phyloP scores from a whole-genome alignment of 2,329 filamentous ascomycete species.

The Pseudomassariella vexata region DNA sequence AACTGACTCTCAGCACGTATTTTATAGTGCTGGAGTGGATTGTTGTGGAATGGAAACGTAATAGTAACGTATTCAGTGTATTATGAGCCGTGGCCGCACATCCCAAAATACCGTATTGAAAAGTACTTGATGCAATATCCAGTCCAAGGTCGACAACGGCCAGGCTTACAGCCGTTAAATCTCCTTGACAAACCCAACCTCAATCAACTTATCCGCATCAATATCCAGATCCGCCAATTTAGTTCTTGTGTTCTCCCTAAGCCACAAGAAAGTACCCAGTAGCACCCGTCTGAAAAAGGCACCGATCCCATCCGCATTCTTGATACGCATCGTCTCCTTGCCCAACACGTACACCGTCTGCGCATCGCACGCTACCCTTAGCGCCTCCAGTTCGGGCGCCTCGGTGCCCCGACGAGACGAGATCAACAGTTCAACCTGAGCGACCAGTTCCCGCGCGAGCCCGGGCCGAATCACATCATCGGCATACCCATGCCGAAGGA shows the following conservation, averaged over 20 bases:
- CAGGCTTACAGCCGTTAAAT: too few species aligned
- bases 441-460: slow-evolving; percentile 46
- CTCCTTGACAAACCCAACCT: slow-evolving; percentile 62
- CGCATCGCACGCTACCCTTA: slow-evolving; percentile 31
- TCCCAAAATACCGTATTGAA: too few species aligned
- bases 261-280: slow-evolving; percentile 51
- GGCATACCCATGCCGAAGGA: slow-evolving; percentile 63
- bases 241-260: slow-evolving; percentile 55
- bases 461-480: slow-evolving; percentile 60
- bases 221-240: slow-evolving; percentile 58
- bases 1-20: too few species aligned
- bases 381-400: slow-evolving; percentile 15
- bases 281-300: slow-evolving; percentile 21
- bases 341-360: slow-evolving; percentile 49
- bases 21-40: too few species aligned
- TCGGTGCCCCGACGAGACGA: slow-evolving; percentile 25
- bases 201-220: slow-evolving; percentile 51
- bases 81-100: too few species aligned
- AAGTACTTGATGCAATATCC: too few species aligned
- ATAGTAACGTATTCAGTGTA: too few species aligned
- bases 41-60: too few species aligned
- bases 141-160: too few species aligned
- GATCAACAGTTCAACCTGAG: slow-evolving; percentile 48
- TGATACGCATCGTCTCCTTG: slow-evolving; percentile 47
- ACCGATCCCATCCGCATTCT: slow-evolving; percentile 17